A percentile compares a stretch with the other conserved stretches of the same genome.
phyloP scores from a whole-genome alignment of 176 grass and related monocot species.

The Tillandsia fasciculata region DNA sequence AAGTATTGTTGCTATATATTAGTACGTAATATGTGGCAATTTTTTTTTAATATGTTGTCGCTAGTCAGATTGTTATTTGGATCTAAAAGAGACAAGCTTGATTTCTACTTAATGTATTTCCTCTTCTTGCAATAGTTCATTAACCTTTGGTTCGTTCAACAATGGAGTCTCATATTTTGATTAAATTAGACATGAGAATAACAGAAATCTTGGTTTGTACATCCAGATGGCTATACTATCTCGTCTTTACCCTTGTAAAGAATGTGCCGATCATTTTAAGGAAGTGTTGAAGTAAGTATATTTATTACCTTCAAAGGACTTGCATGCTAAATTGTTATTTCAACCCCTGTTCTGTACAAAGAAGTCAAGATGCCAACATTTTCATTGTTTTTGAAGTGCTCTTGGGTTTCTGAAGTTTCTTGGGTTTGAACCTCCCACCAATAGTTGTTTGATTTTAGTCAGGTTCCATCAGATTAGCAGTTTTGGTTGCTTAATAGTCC shows the following conservation, averaged over 20 bases:
- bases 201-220: slow-evolving; percentile 18
- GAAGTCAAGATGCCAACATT: too few relatives aligned
- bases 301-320: too few relatives aligned
- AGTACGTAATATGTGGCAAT: neutral
- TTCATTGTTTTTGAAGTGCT: too few relatives aligned
- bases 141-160: neutral
- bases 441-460: too few relatives aligned
- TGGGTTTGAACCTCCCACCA: too few relatives aligned
- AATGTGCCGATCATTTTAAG: slow-evolving; percentile 90
- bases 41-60: neutral
- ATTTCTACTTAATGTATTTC: slow-evolving; percentile 1
- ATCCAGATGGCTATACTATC: slow-evolving; percentile 81
- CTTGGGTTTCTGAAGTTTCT: too few relatives aligned
- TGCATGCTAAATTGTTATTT: too few relatives aligned
- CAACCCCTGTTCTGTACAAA: too few relatives aligned
- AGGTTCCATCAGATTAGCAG: too few relatives aligned
- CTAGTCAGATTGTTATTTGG: neutral
- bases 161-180: neutral
- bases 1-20: neutral
- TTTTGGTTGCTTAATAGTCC: too few relatives aligned
- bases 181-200: slow-evolving; percentile 15
- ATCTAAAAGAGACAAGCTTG: neutral
- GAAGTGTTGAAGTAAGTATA: slow-evolving; percentile 86
- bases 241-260: slow-evolving; percentile 90
- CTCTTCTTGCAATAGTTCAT: neutral